Conservation (phyloP, 2,329 filamentous ascomycete genomes). For the Colletotrichum agaves region DNA sequence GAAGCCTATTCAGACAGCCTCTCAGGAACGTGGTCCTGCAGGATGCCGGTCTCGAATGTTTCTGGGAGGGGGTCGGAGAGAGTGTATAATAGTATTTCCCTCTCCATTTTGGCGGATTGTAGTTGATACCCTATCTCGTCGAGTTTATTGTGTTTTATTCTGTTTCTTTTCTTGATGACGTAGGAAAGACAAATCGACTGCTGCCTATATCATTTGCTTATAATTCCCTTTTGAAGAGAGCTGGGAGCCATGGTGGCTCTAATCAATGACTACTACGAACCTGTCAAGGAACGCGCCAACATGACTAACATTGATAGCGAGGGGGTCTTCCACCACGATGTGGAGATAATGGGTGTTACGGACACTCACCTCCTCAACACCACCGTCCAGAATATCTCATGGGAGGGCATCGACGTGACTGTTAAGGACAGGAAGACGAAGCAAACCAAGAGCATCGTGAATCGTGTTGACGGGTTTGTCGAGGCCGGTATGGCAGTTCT, state of each 20-base stretch:
- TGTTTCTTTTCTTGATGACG: neutral
- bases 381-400: slow-evolving; percentile 71
- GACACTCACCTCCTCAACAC: slow-evolving; percentile 69
- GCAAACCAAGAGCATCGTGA: slow-evolving; percentile 70
- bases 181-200: neutral
- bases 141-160: neutral
- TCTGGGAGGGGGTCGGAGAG: neutral
- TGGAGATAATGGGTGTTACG: slow-evolving; percentile 45
- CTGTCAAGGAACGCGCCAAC: slow-evolving; percentile 2
- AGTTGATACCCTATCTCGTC: neutral
- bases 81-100: neutral
- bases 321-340: slow-evolving; percentile 11
- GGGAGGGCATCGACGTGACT: slow-evolving; percentile 74
- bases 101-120: neutral
- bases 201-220: neutral
- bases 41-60: neutral
- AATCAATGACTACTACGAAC: neutral
- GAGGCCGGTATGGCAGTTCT: slow-evolving; percentile 61
- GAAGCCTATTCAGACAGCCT: slow-evolving; percentile 4
- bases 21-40: slow-evolving; percentile 8
- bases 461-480: slow-evolving; percentile 71
- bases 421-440: slow-evolving; percentile 78
- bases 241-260: neutral
- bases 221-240: neutral
- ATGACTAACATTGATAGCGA: neutral